Evolutionary conservation across 257 asterid genomes (phyloP), one percentile per base, ranked within the genome.

Genomic region (Ilex aquifolium): DNA sequence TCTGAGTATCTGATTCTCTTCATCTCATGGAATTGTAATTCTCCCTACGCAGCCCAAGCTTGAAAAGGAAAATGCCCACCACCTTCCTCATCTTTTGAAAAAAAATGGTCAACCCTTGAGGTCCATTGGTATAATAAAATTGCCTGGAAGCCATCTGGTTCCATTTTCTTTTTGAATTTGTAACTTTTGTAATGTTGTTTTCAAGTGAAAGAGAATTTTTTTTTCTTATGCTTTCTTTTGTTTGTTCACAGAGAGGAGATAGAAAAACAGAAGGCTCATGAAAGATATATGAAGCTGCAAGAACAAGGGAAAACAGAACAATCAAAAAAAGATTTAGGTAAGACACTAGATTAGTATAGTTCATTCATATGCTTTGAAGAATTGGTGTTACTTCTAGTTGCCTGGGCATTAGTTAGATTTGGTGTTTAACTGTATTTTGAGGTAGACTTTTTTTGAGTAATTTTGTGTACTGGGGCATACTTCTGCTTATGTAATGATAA

Each of bases 241-340:
- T 59, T 48, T 71, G 57, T 78, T 59, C 55, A 30, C 63, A 92
- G 99, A 75, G 99, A 92, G 84, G 99, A 92, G 85, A 82, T 92
- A 67, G 99, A 92, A 80, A 92, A 60, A 71, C 97, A 87, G 78
- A 72, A 72, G 72, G 91, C 99, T 57, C 99, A 88, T 67, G 99
- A 89, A 64, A 83, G 96, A 85, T 92, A 85, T 74, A 92, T 92
- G 99, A 83, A 69, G 94, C 83, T 92, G 76, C 99, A 89, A 79
- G 99, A 92, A 77, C 96, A 89, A 75, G 99, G 99, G 59, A 89
- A 92, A 81, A 92, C 99, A 2, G 99, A 92, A 0, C 96, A 87
- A 73, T 88, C 99, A 40, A 87, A 46, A 85, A 92, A 92, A 69
- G 99, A 92, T 77, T 77, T 92, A 77, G 99, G 99, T 92, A 76